A percentile compares a stretch with the other conserved stretches of the same genome.
phyloP scores from a whole-genome alignment of 73 alveolate species.

The Stentor roeselii region DNA sequence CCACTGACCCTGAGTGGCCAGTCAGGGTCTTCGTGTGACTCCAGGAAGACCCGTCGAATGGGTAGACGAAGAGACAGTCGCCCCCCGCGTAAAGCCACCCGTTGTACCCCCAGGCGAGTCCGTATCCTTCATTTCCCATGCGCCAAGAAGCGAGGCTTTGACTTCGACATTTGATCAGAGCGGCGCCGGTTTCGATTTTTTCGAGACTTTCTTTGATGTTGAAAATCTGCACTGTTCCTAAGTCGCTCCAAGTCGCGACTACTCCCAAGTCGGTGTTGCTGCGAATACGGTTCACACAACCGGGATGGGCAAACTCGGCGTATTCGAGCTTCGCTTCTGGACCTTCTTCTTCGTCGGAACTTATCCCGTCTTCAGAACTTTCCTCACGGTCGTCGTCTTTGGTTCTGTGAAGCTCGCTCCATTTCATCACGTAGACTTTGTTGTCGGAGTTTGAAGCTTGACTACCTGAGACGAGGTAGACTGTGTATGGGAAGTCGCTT shows the following conservation, averaged over 20 bases:
- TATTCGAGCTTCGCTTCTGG: conserved; percentile 76
- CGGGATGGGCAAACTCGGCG: conserved; percentile 66
- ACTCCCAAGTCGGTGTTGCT: conserved; percentile 79
- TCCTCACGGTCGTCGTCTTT: conserved; percentile 64
- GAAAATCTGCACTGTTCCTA: conserved; percentile 72
- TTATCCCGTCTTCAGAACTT: conserved; percentile 56
- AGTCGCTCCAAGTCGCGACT: conserved; percentile 87
- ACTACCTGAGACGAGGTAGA: conserved; percentile 81
- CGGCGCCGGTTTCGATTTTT: conserved; percentile 47
- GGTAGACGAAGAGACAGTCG: background rate
- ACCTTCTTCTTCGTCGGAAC: conserved; percentile 75
- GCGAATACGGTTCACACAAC: conserved; percentile 81
- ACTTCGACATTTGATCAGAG: conserved; percentile 33
- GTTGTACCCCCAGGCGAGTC: conserved; percentile 15
- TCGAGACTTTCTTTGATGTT: conserved; percentile 65
- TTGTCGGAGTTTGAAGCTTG: conserved; percentile 73
- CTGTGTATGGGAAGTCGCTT: conserved; percentile 73
- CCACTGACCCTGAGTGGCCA: conserved; percentile 79
- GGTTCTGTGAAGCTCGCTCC: conserved; percentile 62
- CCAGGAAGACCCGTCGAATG: conserved; percentile 7
- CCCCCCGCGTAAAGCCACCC: conserved; percentile 17
- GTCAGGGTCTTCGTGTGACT: conserved; percentile 13
- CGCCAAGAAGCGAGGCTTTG: background rate
- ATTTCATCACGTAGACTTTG: conserved; percentile 83
- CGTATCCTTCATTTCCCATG: conserved; percentile 22